A percentile compares a stretch with the other conserved stretches of the same genome.
phyloP scores from a whole-genome alignment of 495 filamentous ascomycete genomes.

The Tuber calosporum region DNA sequence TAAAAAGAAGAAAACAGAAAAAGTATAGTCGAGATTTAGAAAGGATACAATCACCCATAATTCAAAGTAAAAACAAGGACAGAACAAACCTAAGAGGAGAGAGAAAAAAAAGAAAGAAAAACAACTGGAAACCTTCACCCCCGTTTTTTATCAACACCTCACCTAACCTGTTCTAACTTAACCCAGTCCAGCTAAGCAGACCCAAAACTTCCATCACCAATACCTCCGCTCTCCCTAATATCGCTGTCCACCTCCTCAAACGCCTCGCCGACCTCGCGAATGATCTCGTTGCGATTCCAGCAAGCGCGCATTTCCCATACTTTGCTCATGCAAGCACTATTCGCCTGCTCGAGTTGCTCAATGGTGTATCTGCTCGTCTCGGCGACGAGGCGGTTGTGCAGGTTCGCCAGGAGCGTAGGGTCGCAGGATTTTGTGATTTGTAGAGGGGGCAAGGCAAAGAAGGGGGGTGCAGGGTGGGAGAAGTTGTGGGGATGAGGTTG shows the following conservation, averaged over 20 bases:
- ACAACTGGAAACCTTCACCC: constrained; percentile 13
- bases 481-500: background rate
- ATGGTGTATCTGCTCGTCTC: constrained; percentile 66
- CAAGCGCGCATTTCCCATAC: constrained; percentile 72
- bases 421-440: background rate
- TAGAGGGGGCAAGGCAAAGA: background rate
- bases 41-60: constrained; percentile 11
- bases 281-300: constrained; percentile 71
- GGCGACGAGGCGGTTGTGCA: constrained; percentile 28
- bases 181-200: constrained; percentile 13
- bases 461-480: background rate
- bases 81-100: constrained; percentile 5
- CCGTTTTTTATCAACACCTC: background rate
- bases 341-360: constrained; percentile 91
- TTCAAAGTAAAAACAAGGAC: constrained; percentile 16
- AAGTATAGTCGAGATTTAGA: constrained; percentile 6
- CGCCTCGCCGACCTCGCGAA: constrained; percentile 52
- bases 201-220: constrained; percentile 20
- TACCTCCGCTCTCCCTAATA: constrained; percentile 60
- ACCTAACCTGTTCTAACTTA: background rate
- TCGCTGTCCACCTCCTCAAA: constrained; percentile 79
- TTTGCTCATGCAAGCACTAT: constrained; percentile 79
- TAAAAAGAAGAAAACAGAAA: constrained; percentile 15
- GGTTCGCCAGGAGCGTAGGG: background rate
- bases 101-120: constrained; percentile 4